Evolutionary conservation across 2,329 filamentous ascomycete genomes (phyloP).

Genomic region (Aspergillus felis): DNA sequence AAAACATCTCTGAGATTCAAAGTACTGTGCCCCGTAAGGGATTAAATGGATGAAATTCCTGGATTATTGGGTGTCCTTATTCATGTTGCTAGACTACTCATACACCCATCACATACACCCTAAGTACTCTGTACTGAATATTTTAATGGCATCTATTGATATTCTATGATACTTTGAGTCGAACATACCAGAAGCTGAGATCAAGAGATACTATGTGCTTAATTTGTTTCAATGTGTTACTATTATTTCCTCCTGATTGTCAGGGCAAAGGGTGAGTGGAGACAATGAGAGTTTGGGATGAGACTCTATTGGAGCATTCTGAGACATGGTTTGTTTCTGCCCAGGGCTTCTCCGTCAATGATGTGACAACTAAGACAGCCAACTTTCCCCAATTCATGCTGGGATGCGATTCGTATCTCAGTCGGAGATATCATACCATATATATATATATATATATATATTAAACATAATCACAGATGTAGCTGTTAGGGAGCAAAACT

Average conservation of each 20-base stretch:
- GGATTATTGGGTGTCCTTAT: neutral
- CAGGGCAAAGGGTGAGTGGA: slow-evolving; percentile 5
- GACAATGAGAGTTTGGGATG: neutral
- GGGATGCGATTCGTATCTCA: neutral
- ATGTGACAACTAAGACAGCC: slow-evolving; percentile 12
- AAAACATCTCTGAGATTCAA: neutral
- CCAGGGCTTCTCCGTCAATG: slow-evolving; percentile 13
- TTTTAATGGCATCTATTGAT: neutral
- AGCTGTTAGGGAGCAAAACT: neutral
- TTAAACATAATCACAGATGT: neutral
- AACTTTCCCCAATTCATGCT: neutral
- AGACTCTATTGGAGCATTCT: slow-evolving; percentile 20
- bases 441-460: neutral
- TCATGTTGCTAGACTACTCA: neutral
- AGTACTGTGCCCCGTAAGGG: neutral
- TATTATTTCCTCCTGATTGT: slow-evolving; percentile 1
- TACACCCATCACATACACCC: neutral
- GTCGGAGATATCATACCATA: neutral
- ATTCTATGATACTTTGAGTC: neutral
- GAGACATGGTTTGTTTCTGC: slow-evolving; percentile 34
- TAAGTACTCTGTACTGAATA: neutral
- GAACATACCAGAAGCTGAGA: neutral
- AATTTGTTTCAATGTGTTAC: slow-evolving; percentile 1
- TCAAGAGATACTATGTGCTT: neutral
- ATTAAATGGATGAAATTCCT: neutral